Percentiles rank a stretch among this genome's conserved stretches.
phyloP scores from a whole-genome alignment of 2,329 filamentous ascomycete genomes.

The Colletotrichum sp. region DNA sequence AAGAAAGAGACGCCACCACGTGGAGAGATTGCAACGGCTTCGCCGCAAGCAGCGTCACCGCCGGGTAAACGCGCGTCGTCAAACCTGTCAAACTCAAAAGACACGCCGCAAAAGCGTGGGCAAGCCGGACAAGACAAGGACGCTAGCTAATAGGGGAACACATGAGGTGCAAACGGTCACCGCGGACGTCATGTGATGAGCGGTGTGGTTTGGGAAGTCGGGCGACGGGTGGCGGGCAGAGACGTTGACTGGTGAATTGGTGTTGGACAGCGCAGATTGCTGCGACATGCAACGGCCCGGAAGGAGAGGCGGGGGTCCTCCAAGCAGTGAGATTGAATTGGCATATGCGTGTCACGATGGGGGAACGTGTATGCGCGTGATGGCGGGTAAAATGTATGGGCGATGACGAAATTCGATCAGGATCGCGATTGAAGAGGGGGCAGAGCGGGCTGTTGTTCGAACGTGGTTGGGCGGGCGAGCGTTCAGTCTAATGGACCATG shows the following conservation, averaged over 20 bases:
- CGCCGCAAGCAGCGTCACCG: not conserved
- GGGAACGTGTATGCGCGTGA: not conserved
- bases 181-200: not conserved
- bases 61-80: not conserved
- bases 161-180: not conserved
- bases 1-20: not conserved
- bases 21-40: not conserved
- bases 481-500: not conserved
- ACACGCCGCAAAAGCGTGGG: not conserved
- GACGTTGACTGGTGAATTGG: not conserved
- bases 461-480: not conserved
- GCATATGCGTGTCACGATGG: not conserved
- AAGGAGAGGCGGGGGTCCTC: not conserved
- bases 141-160: not conserved
- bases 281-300: not conserved
- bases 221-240: not conserved
- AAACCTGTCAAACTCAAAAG: not conserved
- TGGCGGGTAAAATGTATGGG: not conserved
- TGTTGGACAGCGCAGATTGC: not conserved
- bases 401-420: not conserved
- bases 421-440: not conserved
- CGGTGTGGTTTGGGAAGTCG: not conserved
- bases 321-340: not conserved
- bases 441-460: not conserved
- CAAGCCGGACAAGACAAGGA: not conserved